Percentiles rank a stretch among this genome's conserved stretches.
phyloP scores from a whole-genome alignment of 495 filamentous ascomycete species.

The Bathelium albidoporum region DNA sequence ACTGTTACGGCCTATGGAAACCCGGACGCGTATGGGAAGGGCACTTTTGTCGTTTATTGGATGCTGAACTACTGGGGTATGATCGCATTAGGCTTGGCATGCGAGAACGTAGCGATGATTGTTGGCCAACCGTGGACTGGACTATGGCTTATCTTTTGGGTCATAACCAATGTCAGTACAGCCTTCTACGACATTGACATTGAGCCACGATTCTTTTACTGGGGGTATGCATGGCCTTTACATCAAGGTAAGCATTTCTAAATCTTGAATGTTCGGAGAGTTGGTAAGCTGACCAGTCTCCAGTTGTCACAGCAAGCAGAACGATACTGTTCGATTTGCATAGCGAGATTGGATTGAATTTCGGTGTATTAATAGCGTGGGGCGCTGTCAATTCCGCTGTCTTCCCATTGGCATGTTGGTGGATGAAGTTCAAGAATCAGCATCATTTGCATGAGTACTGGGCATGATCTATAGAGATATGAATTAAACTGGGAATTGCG shows the following conservation, averaged over 20 bases:
- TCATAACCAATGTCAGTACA: constrained; percentile 59
- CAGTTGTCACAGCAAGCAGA: constrained; percentile 53
- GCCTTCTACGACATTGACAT: constrained; percentile 54
- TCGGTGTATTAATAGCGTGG: constrained; percentile 56
- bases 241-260: constrained; percentile 40
- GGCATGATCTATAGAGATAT: constrained; percentile 11
- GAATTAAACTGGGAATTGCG: too few relatives aligned
- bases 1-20: constrained; percentile 40
- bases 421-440: constrained; percentile 50
- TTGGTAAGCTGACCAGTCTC: constrained; percentile 8
- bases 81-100: constrained; percentile 55
- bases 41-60: constrained; percentile 60
- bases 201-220: constrained; percentile 50
- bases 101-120: constrained; percentile 64
- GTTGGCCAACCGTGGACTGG: constrained; percentile 57
- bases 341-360: constrained; percentile 52
- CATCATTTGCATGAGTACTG: constrained; percentile 21
- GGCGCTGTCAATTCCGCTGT: constrained; percentile 42
- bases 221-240: constrained; percentile 67
- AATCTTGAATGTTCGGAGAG: not conserved
- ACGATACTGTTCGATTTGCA: constrained; percentile 55
- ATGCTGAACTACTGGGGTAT: constrained; percentile 67
- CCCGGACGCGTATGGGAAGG: constrained; percentile 43
- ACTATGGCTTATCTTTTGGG: constrained; percentile 67
- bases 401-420: constrained; percentile 51